These are phyloP conservation scores for Rhododendron kiyosumense DNA, from an alignment of 148 eudicot species.

Conservation along the genomic window DNA sequence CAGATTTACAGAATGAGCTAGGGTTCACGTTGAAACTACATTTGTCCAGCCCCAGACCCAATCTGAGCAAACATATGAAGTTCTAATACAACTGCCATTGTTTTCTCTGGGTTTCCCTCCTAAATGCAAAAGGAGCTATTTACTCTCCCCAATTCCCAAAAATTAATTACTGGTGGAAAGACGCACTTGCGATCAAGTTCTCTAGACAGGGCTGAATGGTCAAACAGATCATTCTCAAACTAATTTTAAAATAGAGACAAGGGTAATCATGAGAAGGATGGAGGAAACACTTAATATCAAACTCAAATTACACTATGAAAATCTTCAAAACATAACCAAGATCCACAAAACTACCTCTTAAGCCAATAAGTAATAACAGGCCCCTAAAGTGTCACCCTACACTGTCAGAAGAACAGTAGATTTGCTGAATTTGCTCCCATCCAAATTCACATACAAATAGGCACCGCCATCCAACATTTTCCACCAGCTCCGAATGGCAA, in stretches of 20 bases:
- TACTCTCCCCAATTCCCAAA: background rate
- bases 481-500: background rate
- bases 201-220: background rate
- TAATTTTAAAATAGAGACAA: background rate
- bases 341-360: background rate
- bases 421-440: background rate
- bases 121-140: background rate
- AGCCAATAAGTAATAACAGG: background rate
- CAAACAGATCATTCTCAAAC: background rate
- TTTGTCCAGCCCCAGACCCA: background rate
- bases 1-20: conserved; percentile 3
- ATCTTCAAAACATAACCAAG: background rate
- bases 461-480: background rate
- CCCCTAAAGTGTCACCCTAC: background rate
- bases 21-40: background rate
- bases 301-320: background rate
- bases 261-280: background rate
- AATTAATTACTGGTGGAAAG: background rate
- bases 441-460: background rate
- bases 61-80: background rate
- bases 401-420: background rate
- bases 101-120: background rate
- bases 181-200: background rate
- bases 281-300: background rate
- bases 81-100: background rate